Conservation (phyloP, 331 rosid species). For the Cydonia oblonga region DNA sequence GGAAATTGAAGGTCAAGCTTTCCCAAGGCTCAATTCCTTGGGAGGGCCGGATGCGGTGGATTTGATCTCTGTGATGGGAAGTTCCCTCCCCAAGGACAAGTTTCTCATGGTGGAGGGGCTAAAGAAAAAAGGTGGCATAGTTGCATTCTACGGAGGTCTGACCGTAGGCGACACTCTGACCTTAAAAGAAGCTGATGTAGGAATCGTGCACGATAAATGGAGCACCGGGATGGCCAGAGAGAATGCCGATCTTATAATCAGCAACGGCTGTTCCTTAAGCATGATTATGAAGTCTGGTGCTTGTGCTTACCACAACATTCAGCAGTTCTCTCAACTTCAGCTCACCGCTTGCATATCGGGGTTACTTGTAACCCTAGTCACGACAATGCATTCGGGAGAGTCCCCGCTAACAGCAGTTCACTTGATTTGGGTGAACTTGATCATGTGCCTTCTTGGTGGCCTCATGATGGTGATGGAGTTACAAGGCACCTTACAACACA, state of each 20-base stretch:
- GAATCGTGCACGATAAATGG: conserved; percentile 11
- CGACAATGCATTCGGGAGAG: conserved; percentile 37
- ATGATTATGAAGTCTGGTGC: conserved; percentile 23
- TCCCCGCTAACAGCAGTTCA: conserved; percentile 47
- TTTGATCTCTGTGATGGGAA: conserved; percentile 30
- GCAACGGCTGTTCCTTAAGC: conserved; percentile 12
- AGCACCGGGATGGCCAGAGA: conserved; percentile 12
- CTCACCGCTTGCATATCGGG: conserved; percentile 45
- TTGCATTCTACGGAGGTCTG: conserved; percentile 43
- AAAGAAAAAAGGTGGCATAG: conserved; percentile 31
- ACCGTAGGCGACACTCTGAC: conserved; percentile 16
- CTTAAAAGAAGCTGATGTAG: conserved; percentile 43
- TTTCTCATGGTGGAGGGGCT: conserved; percentile 25
- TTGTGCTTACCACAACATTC: conserved; percentile 37
- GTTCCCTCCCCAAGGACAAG: conserved; percentile 34
- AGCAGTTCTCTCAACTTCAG: conserved; percentile 47
- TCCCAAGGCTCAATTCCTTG: conserved; percentile 9
- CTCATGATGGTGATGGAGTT: conserved; percentile 48
- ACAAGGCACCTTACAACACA: background rate
- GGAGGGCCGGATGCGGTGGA: conserved; percentile 16
- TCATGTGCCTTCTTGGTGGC: conserved; percentile 37
- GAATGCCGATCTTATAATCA: conserved; percentile 15
- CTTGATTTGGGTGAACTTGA: conserved; percentile 47
- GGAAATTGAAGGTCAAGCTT: conserved; percentile 24
- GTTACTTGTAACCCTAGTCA: conserved; percentile 20